Evolutionary conservation across 805 yeast species (phyloP).

Genomic region (Nakazawaea siamensis): DNA sequence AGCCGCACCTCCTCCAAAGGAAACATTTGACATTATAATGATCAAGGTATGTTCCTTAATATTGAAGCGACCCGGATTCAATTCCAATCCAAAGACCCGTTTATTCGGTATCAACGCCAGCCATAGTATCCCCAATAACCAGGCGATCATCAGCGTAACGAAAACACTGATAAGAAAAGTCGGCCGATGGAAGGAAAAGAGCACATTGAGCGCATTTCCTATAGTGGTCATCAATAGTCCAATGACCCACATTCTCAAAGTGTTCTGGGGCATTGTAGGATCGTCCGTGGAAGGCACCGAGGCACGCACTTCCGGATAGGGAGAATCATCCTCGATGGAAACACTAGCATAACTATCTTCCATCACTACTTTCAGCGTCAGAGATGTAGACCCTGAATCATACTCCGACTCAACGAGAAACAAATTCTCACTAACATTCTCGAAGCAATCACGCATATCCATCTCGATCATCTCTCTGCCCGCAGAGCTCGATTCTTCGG

Average conservation of each 20-base stretch:
- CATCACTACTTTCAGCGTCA: background rate
- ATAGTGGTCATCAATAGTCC: slow-evolving; percentile 44
- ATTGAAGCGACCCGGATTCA: slow-evolving; percentile 59
- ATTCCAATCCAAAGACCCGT: slow-evolving; percentile 20
- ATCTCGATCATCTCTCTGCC: too few species aligned
- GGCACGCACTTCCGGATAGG: slow-evolving; percentile 61
- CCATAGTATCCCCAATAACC: slow-evolving; percentile 21
- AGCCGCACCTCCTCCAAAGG: slow-evolving; percentile 35
- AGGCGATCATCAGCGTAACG: slow-evolving; percentile 25
- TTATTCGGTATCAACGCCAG: slow-evolving; percentile 22
- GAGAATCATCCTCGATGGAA: slow-evolving; percentile 28
- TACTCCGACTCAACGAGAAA: slow-evolving; percentile 7
- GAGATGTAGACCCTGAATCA: background rate
- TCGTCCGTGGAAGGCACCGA: slow-evolving; percentile 56
- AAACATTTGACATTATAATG: slow-evolving; percentile 43
- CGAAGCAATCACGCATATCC: background rate
- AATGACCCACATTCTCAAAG: slow-evolving; percentile 48
- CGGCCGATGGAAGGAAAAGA: slow-evolving; percentile 46
- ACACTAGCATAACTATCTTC: slow-evolving; percentile 11
- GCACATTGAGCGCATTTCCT: slow-evolving; percentile 47
- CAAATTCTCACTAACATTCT: slow-evolving; percentile 3
- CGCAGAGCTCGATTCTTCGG: too few species aligned
- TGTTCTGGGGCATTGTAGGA: slow-evolving; percentile 38
- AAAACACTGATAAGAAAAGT: slow-evolving; percentile 30
- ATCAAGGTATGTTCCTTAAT: slow-evolving; percentile 56